Evolutionary conservation across 345 rosid species (phyloP), one percentile per base, ranked within the genome.

Genomic region (Rubroshorea leprosula): DNA sequence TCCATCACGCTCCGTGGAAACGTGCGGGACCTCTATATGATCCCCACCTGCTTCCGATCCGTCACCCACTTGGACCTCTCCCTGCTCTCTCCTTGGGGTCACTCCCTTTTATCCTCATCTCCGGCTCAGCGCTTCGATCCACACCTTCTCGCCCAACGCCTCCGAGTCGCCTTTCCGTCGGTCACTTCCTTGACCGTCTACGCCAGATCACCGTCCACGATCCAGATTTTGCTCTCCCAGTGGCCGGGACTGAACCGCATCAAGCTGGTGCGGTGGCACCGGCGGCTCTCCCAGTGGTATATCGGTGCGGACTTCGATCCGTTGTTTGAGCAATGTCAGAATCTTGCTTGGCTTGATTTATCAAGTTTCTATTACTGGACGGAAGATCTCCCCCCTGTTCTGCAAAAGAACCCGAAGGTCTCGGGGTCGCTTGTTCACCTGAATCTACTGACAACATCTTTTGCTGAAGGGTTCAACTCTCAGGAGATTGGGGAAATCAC

Each of bases 201-300:
- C 77, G 70, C 81, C 0, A 85, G 99, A 11, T 73, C 79, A 0
- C 83, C 87, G 0, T 15, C 44, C 6, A 77, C 81, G 0, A 83
- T 85, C 55, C 72, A 73, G 51, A 49, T 78, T 10, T 64, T 93
- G 0, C 82, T 79, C 41, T 86, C 78, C 12, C 84, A 75, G 43
- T 89, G 99, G 99, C 95, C 88, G 1, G 21, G 25, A 0, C 62
- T 87, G 62, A 63, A 68, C 49, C 80, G 31, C 58, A 66, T 93
- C 67, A 80, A 83, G 73, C 80, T 90, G 15, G 73, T 93, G 10
- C 89, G 97, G 1, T 93, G 97, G 99, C 97, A 93, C 20, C 97
- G 64, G 51, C 79, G 97, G 39, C 71, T 72, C 5, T 49, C 75
- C 9, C 74, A 69, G 41, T 60, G 57, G 29, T 68, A 69, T 10